Percentiles rank a stretch among this genome's conserved stretches.
These are phyloP conservation scores for Pleurotus tuber-regium DNA, from an alignment of 768 basidiomycete genomes.

Conservation along the genomic window DNA sequence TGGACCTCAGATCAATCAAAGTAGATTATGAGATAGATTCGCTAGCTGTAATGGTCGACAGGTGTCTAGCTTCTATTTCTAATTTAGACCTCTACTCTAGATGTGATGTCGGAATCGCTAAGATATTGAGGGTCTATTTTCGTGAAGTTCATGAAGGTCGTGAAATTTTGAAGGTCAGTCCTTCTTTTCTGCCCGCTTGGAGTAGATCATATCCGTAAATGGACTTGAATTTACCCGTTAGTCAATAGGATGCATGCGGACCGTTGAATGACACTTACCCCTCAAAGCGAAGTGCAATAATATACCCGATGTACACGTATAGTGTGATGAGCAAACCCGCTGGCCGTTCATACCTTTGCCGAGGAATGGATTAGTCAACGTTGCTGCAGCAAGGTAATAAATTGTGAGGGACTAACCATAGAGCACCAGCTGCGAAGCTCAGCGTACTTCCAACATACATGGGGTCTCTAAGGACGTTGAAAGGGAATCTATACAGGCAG, in stretches of 20 bases:
- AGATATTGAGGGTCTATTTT: not conserved
- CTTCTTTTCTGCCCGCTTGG: slow-evolving; percentile 42
- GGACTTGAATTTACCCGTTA: slow-evolving; percentile 39
- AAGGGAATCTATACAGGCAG: slow-evolving; percentile 81
- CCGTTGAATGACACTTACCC: slow-evolving; percentile 55
- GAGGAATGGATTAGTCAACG: not conserved
- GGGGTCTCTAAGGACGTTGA: slow-evolving; percentile 88
- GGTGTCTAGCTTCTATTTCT: slow-evolving; percentile 7
- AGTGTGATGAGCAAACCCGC: slow-evolving; percentile 77
- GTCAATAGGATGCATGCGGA: not conserved
- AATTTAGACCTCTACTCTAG: slow-evolving; percentile 6
- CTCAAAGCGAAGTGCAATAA: slow-evolving; percentile 83
- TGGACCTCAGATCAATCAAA: not conserved
- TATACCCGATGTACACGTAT: slow-evolving; percentile 83
- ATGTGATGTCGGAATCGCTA: not conserved
- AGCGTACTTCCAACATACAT: slow-evolving; percentile 98
- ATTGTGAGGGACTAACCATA: slow-evolving; percentile 81
- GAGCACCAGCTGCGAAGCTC: slow-evolving; percentile 80
- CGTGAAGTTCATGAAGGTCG: not conserved
- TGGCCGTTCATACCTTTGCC: slow-evolving; percentile 75
- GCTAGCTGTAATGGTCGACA: not conserved
- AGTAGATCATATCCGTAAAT: slow-evolving; percentile 83
- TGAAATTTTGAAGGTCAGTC: not conserved
- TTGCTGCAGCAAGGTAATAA: too few relatives aligned
- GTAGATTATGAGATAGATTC: slow-evolving; percentile 2